A percentile compares a stretch with the other conserved stretches of the same genome.
Evolutionary conservation across 2,329 filamentous ascomycete genomes (phyloP).

Genomic region (Cyphellophora attinorum): DNA sequence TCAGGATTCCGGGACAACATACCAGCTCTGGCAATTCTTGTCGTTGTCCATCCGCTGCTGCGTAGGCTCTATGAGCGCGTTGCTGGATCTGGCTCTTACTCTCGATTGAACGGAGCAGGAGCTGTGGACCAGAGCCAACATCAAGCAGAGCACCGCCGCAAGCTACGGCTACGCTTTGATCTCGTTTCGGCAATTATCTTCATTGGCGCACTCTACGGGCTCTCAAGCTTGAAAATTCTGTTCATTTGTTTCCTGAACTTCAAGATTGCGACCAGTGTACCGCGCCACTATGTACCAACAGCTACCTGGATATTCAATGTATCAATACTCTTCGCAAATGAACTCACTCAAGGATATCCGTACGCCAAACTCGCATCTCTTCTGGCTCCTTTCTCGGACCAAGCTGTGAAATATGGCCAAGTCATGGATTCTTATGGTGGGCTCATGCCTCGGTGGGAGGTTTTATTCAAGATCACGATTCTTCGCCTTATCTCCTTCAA

Average conservation of each 20-base stretch:
- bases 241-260: conserved; percentile 75
- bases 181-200: conserved; percentile 72
- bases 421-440: conserved; percentile 74
- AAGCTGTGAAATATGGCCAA: conserved; percentile 51
- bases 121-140: conserved; percentile 13
- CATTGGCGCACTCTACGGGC: conserved; percentile 68
- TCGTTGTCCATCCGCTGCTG: conserved; percentile 70
- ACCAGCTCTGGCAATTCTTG: conserved; percentile 64
- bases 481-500: conserved; percentile 93
- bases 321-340: conserved; percentile 76
- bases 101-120: conserved; percentile 3
- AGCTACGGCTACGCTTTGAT: conserved; percentile 73
- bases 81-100: conserved; percentile 28
- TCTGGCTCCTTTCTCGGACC: conserved; percentile 34
- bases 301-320: conserved; percentile 90
- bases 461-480: conserved; percentile 95
- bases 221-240: conserved; percentile 75
- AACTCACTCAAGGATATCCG: conserved; percentile 68
- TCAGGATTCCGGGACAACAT: conserved; percentile 75
- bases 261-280: conserved; percentile 62
- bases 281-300: conserved; percentile 59
- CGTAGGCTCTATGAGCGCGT: conserved; percentile 60
- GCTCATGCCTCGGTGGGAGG: conserved; percentile 83
- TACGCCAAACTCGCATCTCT: conserved; percentile 54
- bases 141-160: conserved; percentile 47